Conservation (phyloP, 306 rosid species). For the Vigna mungo region DNA sequence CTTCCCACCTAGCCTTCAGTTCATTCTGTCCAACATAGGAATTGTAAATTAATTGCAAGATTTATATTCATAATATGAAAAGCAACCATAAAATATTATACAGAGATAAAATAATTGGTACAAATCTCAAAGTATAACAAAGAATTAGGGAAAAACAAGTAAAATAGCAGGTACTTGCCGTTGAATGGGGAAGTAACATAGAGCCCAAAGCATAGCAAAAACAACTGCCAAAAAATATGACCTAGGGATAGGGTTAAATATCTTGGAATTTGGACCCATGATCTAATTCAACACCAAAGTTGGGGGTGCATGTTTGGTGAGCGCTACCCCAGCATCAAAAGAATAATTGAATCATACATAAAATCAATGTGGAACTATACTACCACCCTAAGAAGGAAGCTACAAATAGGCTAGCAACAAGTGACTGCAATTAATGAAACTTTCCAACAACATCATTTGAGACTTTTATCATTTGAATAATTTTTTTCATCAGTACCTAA, state of each 20-base stretch:
- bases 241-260: neutral
- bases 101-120: neutral
- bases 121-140: neutral
- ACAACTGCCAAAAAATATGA: too few species aligned
- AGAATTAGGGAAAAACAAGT: neutral
- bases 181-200: neutral
- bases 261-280: neutral
- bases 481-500: too few species aligned
- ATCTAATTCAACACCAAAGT: neutral
- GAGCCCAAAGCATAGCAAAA: neutral
- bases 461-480: too few species aligned
- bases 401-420: neutral
- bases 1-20: conserved; percentile 78
- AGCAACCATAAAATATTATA: neutral
- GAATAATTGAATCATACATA: too few species aligned
- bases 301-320: neutral
- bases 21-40: conserved; percentile 59
- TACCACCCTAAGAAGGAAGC: neutral
- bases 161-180: neutral
- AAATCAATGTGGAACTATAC: too few species aligned
- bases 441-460: neutral
- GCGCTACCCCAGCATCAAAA: neutral
- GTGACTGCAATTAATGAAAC: neutral
- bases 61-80: neutral
- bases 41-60: neutral